These are phyloP conservation scores for Xylaria polymorpha DNA, from an alignment of 2,329 filamentous ascomycete genomes.

Conservation along the genomic window DNA sequence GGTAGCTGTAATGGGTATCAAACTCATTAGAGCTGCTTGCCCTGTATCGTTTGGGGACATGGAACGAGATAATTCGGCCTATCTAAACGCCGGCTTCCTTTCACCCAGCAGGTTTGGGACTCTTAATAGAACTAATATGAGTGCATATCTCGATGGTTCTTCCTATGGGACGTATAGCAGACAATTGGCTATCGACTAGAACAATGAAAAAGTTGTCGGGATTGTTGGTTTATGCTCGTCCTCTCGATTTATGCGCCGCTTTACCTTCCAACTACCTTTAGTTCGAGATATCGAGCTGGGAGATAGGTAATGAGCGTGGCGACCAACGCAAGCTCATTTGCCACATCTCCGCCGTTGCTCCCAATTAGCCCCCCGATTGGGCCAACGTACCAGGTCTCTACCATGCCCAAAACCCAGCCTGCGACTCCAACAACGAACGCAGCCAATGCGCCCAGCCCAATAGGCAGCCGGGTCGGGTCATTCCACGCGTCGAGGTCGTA, in stretches of 20 bases:
- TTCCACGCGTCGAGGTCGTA: slow-evolving; percentile 65
- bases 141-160: not conserved
- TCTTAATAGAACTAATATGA: slow-evolving; percentile 2
- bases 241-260: not conserved
- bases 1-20: not conserved
- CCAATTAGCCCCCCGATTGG: slow-evolving; percentile 58
- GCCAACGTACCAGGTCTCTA: slow-evolving; percentile 66
- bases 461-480: slow-evolving; percentile 55
- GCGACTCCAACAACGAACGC: slow-evolving; percentile 59
- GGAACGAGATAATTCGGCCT: not conserved
- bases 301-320: slow-evolving; percentile 61
- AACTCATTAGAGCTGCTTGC: not conserved
- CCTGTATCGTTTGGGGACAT: too few species aligned
- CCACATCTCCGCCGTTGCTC: slow-evolving; percentile 59
- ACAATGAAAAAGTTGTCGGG: not conserved
- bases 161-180: not conserved
- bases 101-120: not conserved
- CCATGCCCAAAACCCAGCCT: slow-evolving; percentile 65
- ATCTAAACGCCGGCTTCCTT: not conserved
- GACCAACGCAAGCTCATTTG: slow-evolving; percentile 64
- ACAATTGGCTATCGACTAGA: not conserved
- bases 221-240: not conserved
- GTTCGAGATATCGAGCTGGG: slow-evolving; percentile 62
- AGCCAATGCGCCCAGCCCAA: slow-evolving; percentile 56
- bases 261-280: slow-evolving; percentile 58